These are phyloP conservation scores for Endoconidiophora laricicola DNA, from an alignment of 2,329 filamentous ascomycete genomes.

Conservation along the genomic window DNA sequence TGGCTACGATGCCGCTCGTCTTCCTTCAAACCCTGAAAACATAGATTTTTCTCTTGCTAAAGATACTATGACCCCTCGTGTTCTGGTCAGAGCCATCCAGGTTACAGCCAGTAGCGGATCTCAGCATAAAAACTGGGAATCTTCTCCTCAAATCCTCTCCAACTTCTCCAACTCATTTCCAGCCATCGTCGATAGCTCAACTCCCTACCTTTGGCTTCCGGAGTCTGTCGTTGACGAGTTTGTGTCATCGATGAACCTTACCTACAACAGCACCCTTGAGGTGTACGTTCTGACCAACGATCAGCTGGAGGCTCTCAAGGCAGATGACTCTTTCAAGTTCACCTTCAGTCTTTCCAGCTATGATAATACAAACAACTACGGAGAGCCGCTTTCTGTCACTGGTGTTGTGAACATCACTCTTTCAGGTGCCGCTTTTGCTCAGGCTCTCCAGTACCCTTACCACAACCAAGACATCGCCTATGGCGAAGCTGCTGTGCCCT, in stretches of 20 bases:
- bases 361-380: conserved; percentile 36
- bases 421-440: conserved; percentile 32
- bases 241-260: conserved; percentile 44
- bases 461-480: conserved; percentile 27
- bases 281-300: conserved; percentile 47
- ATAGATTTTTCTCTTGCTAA: conserved; percentile 41
- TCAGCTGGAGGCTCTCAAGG: conserved; percentile 31
- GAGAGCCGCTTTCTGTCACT: conserved; percentile 28
- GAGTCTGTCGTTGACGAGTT: conserved; percentile 44
- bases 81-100: conserved; percentile 42
- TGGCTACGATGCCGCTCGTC: conserved; percentile 47
- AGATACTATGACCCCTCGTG: conserved; percentile 37
- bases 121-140: conserved; percentile 24
- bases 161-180: conserved; percentile 30
- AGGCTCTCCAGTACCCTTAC: conserved; percentile 33
- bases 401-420: conserved; percentile 42
- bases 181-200: conserved; percentile 45
- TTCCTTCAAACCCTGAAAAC: conserved; percentile 36
- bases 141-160: conserved; percentile 23
- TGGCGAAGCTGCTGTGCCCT: conserved; percentile 31
- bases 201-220: conserved; percentile 48
- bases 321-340: conserved; percentile 31
- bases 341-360: conserved; percentile 39
- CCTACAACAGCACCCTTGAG: conserved; percentile 44
- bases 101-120: conserved; percentile 22